These are phyloP conservation scores for Cladophialophora exuberans DNA, from an alignment of 2,329 filamentous ascomycete species.

Conservation along the genomic window DNA sequence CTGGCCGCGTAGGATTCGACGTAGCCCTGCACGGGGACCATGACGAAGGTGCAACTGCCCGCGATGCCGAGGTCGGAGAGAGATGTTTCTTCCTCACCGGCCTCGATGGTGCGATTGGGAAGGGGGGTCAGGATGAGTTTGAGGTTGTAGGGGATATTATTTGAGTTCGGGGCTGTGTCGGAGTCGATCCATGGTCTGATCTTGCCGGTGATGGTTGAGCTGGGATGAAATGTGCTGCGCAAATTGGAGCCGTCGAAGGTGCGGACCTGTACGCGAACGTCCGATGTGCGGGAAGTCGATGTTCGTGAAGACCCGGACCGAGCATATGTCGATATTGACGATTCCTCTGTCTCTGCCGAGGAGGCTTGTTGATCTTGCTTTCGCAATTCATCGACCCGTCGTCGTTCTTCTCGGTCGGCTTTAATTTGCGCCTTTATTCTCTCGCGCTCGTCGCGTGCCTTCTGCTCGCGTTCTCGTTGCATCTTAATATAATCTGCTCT, in stretches of 20 bases:
- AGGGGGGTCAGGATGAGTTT: constrained; percentile 79
- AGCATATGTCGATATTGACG: constrained; percentile 13
- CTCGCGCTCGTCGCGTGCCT: constrained; percentile 69
- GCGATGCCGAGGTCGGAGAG: constrained; percentile 72
- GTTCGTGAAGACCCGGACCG: constrained; percentile 7
- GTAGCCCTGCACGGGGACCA: constrained; percentile 70
- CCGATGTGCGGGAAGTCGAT: too few species aligned
- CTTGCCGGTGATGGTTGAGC: constrained; percentile 63
- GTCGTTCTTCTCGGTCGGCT: constrained; percentile 72
- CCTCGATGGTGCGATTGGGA: constrained; percentile 74
- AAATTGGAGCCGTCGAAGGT: constrained; percentile 84
- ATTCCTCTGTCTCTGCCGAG: constrained; percentile 19
- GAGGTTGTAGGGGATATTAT: constrained; percentile 72
- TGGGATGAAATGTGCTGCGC: constrained; percentile 69
- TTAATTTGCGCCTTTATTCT: constrained; percentile 76
- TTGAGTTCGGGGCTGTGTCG: constrained; percentile 39
- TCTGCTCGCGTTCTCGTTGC: constrained; percentile 64
- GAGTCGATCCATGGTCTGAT: constrained; percentile 79
- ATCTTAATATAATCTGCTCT: constrained; percentile 37
- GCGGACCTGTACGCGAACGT: constrained; percentile 73
- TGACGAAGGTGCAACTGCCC: constrained; percentile 80
- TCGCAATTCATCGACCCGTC: constrained; percentile 57
- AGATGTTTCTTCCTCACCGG: constrained; percentile 71
- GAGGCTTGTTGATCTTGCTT: constrained; percentile 37
- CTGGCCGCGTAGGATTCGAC: constrained; percentile 59